A percentile compares a stretch with the other conserved stretches of the same genome.
Conservation (phyloP, 2,329 filamentous ascomycete species). For the Colletotrichum camelliae region DNA sequence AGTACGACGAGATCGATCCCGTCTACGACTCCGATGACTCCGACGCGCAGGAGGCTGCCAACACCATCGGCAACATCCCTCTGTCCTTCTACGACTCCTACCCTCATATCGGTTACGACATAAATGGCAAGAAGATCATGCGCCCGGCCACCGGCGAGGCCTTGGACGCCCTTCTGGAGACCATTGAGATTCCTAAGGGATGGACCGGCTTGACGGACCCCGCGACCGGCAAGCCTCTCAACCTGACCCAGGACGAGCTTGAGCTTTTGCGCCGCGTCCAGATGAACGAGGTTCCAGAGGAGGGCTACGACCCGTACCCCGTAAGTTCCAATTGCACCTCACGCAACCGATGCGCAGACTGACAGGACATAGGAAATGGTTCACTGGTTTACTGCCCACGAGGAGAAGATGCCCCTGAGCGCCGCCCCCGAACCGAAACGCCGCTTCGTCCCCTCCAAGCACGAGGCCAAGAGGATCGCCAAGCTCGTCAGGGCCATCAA, state of each 20-base stretch:
- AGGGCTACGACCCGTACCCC: conserved; percentile 92
- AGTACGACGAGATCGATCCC: conserved; percentile 93
- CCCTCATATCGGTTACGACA: conserved; percentile 97
- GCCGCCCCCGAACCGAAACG: conserved; percentile 95
- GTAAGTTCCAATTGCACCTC: conserved; percentile 46
- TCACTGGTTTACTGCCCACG: conserved; percentile 90
- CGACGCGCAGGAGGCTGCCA: conserved; percentile 77
- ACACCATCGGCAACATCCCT: conserved; percentile 96
- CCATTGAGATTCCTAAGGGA: conserved; percentile 94
- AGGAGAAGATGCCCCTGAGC: conserved; percentile 93
- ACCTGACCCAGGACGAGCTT: conserved; percentile 86
- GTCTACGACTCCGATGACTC: conserved; percentile 96
- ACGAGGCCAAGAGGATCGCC: conserved; percentile 95
- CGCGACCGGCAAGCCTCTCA: conserved; percentile 88
- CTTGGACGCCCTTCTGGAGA: conserved; percentile 90
- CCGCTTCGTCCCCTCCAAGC: conserved; percentile 93
- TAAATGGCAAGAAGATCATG: conserved; percentile 98
- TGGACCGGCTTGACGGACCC: conserved; percentile 97
- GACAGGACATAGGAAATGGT: conserved; percentile 69
- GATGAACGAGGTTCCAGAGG: conserved; percentile 84
- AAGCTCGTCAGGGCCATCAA: conserved; percentile 96
- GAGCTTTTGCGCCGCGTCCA: conserved; percentile 89
- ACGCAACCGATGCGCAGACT: conserved; percentile 21
- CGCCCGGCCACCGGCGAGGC: conserved; percentile 93
- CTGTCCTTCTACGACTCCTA: conserved; percentile 96